Base-by-base conservation (phyloP, 2,329 filamentous ascomycete species). In the Scopulariopsis brevicaulis region DNA sequence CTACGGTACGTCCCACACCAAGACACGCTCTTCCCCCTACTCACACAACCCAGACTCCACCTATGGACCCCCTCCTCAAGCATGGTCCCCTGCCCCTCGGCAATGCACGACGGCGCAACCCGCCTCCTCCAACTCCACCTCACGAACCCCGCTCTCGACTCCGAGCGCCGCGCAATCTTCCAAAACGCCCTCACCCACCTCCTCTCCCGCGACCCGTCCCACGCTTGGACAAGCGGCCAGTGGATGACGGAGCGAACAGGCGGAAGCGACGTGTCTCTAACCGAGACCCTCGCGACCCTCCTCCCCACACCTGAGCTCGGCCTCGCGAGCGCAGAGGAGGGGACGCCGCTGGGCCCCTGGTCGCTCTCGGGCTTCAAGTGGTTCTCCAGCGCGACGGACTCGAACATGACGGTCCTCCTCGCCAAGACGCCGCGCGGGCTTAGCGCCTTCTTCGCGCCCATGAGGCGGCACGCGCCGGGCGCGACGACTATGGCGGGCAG, bases 181-280 rank as follows among this genome's bases (percentile, higher is more conserved):
- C 71, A 77, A 43, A 74, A 79, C 48, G 80, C 79, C 3, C 82
- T 77, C 61, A 65, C 70, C 6, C 77, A 77, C 14, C 70, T 88
- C 83, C 51, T 54, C 51, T 58, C 56, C 15, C 35, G 40, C n/a
- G 52, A 58, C 40, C 56, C 56, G 15, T n/a, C n/a, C 24, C 20
- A 11, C 4, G 51, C 81, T 0, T 90, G 86, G 86, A 90, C 85
- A 0, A 86, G 81, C 48, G 86, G 86, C 0, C 86, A 90, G 66
- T 90, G 87, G 86, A 89, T 90, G 86, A 90, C 86, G 0, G 86
- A 89, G 63, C 76, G 86, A 2, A 76, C 77, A 0, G 86, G 86
- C 1, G 86, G 86, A 0, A 87, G 83, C 61, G 86, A 90, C 64
- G 84, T 89, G 1, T 82, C 82, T 3, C 76, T 78, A 43, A 87